phyloP scores from a whole-genome alignment of 2,329 filamentous ascomycete species.

The Hirsutella thompsonii region DNA sequence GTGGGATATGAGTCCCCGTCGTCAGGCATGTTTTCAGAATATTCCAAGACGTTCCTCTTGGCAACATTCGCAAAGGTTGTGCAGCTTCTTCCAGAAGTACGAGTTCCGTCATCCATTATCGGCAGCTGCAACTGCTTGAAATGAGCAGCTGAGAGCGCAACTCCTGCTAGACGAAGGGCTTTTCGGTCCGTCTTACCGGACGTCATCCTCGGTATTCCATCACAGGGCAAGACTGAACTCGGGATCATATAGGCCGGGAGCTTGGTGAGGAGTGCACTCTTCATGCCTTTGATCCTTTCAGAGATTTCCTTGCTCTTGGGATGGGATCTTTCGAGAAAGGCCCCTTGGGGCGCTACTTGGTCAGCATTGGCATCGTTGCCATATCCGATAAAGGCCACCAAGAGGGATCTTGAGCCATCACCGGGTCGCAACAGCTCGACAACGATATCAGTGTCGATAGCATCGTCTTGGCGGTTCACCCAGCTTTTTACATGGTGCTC shows the following conservation, averaged over 20 bases:
- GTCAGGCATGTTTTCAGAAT: not conserved
- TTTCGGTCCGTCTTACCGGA: conserved; percentile 3
- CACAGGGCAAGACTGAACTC: not conserved
- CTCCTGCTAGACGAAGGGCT: not conserved
- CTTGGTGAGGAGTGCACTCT: not conserved
- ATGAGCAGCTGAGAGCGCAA: not conserved
- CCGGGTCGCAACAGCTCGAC: conserved; percentile 1
- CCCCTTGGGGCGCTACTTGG: not conserved
- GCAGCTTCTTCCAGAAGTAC: not conserved
- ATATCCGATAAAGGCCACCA: conserved; percentile 1
- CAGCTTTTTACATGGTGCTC: conserved; percentile 1
- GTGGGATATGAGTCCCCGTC: not conserved
- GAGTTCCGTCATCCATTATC: not conserved
- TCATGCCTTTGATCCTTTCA: not conserved
- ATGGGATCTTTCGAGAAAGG: not conserved
- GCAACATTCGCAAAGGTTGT: not conserved
- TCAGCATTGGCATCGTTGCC: not conserved
- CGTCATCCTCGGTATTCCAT: not conserved
- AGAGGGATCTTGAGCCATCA: not conserved
- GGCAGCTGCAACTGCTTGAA: not conserved
- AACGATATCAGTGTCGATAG: not conserved
- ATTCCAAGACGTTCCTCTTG: not conserved
- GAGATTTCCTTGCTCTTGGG: not conserved
- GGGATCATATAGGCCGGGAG: conserved; percentile 3
- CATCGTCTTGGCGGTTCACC: not conserved